phyloP scores from a whole-genome alignment of 768 basidiomycete genomes.

The Cystobasidium ongulense region DNA sequence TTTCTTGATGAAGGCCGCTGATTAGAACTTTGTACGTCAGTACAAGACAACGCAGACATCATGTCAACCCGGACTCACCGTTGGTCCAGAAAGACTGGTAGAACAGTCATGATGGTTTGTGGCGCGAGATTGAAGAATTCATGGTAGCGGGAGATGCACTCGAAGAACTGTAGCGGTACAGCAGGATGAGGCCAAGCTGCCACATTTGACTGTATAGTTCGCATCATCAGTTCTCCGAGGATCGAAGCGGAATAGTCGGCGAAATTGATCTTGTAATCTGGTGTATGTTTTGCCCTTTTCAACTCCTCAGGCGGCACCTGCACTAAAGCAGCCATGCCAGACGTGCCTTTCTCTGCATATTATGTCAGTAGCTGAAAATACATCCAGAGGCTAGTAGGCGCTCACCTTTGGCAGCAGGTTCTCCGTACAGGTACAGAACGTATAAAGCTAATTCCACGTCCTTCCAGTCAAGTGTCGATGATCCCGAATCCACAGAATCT shows the following conservation, averaged over 20 bases:
- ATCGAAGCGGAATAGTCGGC: constrained; percentile 73
- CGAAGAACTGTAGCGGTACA: constrained; percentile 84
- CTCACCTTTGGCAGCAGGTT: constrained; percentile 64
- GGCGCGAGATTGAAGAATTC: constrained; percentile 95
- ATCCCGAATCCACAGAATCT: constrained; percentile 54
- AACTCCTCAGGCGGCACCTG: constrained; percentile 56
- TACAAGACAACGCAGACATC: neutral
- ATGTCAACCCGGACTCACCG: constrained; percentile 53
- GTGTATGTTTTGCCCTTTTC: constrained; percentile 37
- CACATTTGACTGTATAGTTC: constrained; percentile 73
- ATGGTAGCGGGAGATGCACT: constrained; percentile 78
- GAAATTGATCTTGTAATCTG: constrained; percentile 58
- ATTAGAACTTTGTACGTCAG: neutral
- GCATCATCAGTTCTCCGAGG: constrained; percentile 80
- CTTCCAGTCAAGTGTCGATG: constrained; percentile 69
- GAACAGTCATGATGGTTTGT: constrained; percentile 72
- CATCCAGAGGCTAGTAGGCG: neutral
- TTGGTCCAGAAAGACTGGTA: constrained; percentile 76
- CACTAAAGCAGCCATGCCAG: constrained; percentile 80
- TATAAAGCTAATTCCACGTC: constrained; percentile 90
- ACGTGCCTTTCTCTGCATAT: constrained; percentile 42
- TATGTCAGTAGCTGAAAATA: neutral
- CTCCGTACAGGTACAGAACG: constrained; percentile 86
- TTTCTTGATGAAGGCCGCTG: constrained; percentile 78
- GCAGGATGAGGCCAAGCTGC: constrained; percentile 71